Conservation (phyloP, 2,329 filamentous ascomycete species). For the Conoideocrella luteorostrata region DNA sequence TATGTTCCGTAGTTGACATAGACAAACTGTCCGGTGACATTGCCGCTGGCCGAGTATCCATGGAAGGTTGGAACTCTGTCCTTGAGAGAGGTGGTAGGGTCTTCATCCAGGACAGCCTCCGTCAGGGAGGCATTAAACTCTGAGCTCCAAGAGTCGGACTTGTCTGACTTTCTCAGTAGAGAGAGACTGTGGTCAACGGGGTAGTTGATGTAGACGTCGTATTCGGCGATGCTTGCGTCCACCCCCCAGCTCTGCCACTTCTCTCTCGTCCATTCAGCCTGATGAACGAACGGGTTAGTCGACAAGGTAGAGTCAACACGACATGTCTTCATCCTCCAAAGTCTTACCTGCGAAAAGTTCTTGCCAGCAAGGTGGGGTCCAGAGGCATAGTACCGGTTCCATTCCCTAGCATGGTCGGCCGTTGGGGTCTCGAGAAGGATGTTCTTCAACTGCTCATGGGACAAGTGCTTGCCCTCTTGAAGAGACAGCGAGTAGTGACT, state of each 20-base stretch:
- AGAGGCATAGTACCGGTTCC: conserved; percentile 72
- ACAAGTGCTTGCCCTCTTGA: conserved; percentile 20
- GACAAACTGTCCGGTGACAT: conserved; percentile 81
- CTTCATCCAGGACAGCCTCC: conserved; percentile 79
- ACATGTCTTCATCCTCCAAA: too few relatives aligned
- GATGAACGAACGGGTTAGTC: conserved; percentile 11
- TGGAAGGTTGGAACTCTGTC: conserved; percentile 85
- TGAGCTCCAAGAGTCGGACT: conserved; percentile 46
- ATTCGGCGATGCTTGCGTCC: conserved; percentile 56
- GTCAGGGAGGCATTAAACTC: conserved; percentile 74
- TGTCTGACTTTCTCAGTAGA: conserved; percentile 44
- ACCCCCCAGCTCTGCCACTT: conserved; percentile 69
- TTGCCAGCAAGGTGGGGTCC: conserved; percentile 71
- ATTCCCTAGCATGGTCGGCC: conserved; percentile 54
- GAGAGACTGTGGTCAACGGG: conserved; percentile 65
- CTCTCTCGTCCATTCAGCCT: conserved; percentile 68
- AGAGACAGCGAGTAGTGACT: conserved; percentile 21
- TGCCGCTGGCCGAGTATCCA: conserved; percentile 86
- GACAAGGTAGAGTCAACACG: neutral
- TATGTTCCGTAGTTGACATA: conserved; percentile 91
- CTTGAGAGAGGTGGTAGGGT: conserved; percentile 66
- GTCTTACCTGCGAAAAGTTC: conserved; percentile 61
- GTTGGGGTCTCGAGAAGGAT: conserved; percentile 55
- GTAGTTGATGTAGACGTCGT: conserved; percentile 75
- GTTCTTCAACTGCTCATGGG: conserved; percentile 44